These are phyloP conservation scores for Sherardia arvensis DNA, from an alignment of 257 asterid species.

Conservation along the genomic window DNA sequence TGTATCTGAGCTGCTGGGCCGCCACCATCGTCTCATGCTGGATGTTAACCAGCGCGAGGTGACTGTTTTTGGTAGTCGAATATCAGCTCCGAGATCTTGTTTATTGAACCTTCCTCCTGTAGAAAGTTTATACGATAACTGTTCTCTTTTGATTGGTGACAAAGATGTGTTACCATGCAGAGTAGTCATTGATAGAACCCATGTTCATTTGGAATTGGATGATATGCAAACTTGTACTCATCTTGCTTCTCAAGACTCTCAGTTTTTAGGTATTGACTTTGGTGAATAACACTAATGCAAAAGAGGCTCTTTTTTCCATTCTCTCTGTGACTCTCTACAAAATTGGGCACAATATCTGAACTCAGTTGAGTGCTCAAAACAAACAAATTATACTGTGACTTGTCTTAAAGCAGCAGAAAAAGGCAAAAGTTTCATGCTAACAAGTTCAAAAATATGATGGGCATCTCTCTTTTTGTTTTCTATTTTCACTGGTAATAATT, in stretches of 20 bases:
- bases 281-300: constrained; percentile 23
- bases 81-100: constrained; percentile 58
- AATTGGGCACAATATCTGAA: too few relatives aligned
- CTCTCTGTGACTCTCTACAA: background rate
- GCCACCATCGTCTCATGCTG: constrained; percentile 63
- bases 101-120: constrained; percentile 81
- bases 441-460: too few relatives aligned
- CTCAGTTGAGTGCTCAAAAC: too few relatives aligned
- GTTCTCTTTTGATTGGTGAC: constrained; percentile 46
- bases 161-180: constrained; percentile 44
- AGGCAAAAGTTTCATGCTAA: too few relatives aligned
- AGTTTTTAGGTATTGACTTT: constrained; percentile 61
- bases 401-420: too few relatives aligned
- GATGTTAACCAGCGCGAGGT: constrained; percentile 24
- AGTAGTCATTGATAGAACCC: constrained; percentile 38
- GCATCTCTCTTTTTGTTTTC: too few relatives aligned
- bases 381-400: too few relatives aligned
- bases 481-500: too few relatives aligned
- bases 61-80: constrained; percentile 24
- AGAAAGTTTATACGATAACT: constrained; percentile 65
- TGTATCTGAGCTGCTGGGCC: constrained; percentile 78
- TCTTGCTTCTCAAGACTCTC: constrained; percentile 25
- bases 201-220: constrained; percentile 61
- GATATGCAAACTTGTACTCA: constrained; percentile 33
- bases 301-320: background rate